Evolutionary conservation across 2,329 filamentous ascomycete species (phyloP), one percentile per base, ranked within the genome.

Genomic region (Ophiocordyceps camponoti-rufipedis): DNA sequence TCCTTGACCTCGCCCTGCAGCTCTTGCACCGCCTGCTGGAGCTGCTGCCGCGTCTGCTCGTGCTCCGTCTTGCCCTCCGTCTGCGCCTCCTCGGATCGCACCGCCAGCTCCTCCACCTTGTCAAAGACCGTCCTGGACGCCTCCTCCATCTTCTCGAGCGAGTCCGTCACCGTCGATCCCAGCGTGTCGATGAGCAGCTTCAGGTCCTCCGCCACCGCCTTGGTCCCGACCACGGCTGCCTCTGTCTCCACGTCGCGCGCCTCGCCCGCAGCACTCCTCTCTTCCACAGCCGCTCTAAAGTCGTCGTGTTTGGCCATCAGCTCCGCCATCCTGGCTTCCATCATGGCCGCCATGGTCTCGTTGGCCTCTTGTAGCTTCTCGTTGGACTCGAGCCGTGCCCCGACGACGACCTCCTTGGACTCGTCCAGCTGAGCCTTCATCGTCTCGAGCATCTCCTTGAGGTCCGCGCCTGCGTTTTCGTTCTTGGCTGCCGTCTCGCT

Each of bases 351-450:
- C 9, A 81, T 62, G 5, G 58, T 64, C 9, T 77, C 71, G 18
- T 72, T 71, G 0, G 71, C 70, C 48, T 73, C 63, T 51, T 77
- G 71, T 29, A 81, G 78, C 58, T 86, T 87, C 55, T 87, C 82
- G 49, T 94, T 85, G 3, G 80, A 74, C 49, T 94, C 85, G n/a
- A 85, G 70, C 63, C 89, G 91, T 45, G 80, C 74, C 7, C 82
- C 82, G 47, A 85, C 81, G 23, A 91, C 72, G n/a, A 83, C 78
- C 14, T 80, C 78, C 53, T 85, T 82, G 11, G 85, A 81, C 50
- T 88, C 83, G 55, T 95, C 87, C 48, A 96, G 94, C 57, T 95
- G 88, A 1, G 75, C 67, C 59, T 83, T 87, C 62, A 96, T 78
- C 2, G 78, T 75, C 46, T 85, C 80, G 39, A 79, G 75, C 59